Evolutionary conservation across 148 eudicot genomes (phyloP).

Genomic region (Selenicereus undatus): DNA sequence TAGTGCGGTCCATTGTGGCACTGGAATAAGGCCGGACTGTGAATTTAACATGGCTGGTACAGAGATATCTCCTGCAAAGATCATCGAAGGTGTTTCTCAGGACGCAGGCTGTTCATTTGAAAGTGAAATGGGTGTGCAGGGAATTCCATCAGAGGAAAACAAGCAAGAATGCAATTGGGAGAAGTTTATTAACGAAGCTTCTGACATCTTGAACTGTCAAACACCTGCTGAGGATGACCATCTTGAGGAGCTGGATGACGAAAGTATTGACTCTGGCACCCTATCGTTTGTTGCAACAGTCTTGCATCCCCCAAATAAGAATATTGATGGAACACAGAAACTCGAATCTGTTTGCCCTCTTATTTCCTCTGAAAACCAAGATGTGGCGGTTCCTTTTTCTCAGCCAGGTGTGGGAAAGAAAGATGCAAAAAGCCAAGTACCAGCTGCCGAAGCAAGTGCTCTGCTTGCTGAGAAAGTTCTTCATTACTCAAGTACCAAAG

Average conservation of each 20-base stretch:
- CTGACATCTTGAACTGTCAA: slow-evolving; percentile 26
- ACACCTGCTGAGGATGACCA: slow-evolving; percentile 21
- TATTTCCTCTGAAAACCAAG: slow-evolving; percentile 19
- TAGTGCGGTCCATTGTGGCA: not conserved
- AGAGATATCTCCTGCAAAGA: slow-evolving; percentile 2
- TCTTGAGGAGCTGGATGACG: slow-evolving; percentile 20
- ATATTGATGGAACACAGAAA: slow-evolving; percentile 14
- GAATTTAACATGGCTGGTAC: slow-evolving; percentile 7
- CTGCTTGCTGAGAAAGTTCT: slow-evolving; percentile 21
- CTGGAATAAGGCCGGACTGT: slow-evolving; percentile 3
- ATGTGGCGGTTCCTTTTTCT: not conserved
- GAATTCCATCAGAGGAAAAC: slow-evolving; percentile 20
- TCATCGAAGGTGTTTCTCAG: slow-evolving; percentile 10
- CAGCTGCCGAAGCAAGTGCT: slow-evolving; percentile 11
- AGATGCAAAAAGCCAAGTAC: slow-evolving; percentile 20
- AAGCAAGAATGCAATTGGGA: slow-evolving; percentile 31
- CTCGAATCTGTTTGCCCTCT: slow-evolving; percentile 14
- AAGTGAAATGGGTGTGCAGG: slow-evolving; percentile 20
- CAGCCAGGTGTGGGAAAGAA: slow-evolving; percentile 14
- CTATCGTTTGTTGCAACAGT: slow-evolving; percentile 26
- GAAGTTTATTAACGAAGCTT: slow-evolving; percentile 26
- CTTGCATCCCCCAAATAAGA: slow-evolving; percentile 28
- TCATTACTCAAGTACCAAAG: slow-evolving; percentile 18
- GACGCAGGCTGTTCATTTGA: slow-evolving; percentile 14
- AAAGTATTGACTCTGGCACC: slow-evolving; percentile 22